These are phyloP conservation scores for Paxillus involutus DNA, from an alignment of 768 basidiomycete genomes.

Conservation along the genomic window DNA sequence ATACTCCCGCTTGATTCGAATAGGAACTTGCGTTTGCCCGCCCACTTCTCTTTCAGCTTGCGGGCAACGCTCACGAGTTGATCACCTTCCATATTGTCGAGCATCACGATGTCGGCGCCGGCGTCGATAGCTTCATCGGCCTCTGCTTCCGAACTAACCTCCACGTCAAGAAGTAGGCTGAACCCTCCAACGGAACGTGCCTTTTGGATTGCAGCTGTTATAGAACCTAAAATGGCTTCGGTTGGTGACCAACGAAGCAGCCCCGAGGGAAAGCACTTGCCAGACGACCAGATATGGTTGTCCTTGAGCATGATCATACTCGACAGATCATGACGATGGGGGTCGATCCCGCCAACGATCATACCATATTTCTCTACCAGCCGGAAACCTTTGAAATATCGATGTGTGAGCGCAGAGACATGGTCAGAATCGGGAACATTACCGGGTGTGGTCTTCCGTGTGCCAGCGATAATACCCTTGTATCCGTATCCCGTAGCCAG, in stretches of 20 bases:
- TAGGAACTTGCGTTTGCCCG: constrained; percentile 76
- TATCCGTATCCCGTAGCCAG: constrained; percentile 78
- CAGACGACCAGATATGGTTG: constrained; percentile 98
- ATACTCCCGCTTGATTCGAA: constrained; percentile 96
- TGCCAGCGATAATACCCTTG: constrained; percentile 89
- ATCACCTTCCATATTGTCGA: constrained; percentile 87
- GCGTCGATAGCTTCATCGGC: constrained; percentile 97
- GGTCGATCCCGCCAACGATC: constrained; percentile 95
- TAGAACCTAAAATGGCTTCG: constrained; percentile 61
- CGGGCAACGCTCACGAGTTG: constrained; percentile 68
- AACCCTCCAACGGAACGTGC: constrained; percentile 93
- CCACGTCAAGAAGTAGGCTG: constrained; percentile 88
- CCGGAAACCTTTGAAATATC: constrained; percentile 65
- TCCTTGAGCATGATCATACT: constrained; percentile 99
- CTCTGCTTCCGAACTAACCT: constrained; percentile 85
- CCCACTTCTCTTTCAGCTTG: constrained; percentile 77
- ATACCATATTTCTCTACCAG: constrained; percentile 98
- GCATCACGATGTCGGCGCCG: constrained; percentile 93
- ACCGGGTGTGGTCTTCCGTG: constrained; percentile 96
- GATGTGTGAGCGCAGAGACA: constrained; percentile 6
- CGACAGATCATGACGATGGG: constrained; percentile 94
- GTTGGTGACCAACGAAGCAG: background rate
- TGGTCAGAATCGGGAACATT: background rate
- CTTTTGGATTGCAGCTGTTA: constrained; percentile 80
- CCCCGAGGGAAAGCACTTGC: constrained; percentile 37